phyloP scores from a whole-genome alignment of 169 alveolate species.

The Plasmodium sp. region DNA sequence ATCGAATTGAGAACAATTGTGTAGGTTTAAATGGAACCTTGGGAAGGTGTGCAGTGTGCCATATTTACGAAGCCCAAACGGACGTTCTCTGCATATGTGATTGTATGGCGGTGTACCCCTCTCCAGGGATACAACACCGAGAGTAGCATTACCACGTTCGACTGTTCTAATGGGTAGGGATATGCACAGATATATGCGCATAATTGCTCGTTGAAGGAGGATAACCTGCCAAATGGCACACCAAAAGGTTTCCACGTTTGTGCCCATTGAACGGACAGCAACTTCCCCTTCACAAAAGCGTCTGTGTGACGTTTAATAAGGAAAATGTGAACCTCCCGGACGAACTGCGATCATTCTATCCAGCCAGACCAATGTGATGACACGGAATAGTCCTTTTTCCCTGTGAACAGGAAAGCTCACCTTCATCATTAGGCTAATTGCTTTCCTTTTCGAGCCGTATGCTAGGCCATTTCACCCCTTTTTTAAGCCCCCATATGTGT shows the following conservation, averaged over 20 bases:
- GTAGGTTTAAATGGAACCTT: neutral
- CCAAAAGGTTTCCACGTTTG: neutral
- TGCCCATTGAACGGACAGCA: neutral
- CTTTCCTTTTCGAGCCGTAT: neutral
- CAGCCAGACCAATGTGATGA: neutral
- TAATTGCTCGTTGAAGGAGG: neutral
- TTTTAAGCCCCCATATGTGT: neutral
- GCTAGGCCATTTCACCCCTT: neutral
- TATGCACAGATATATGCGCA: neutral
- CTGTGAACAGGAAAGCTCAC: neutral
- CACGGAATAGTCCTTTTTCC: neutral
- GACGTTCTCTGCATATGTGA: neutral
- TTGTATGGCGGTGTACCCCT: neutral
- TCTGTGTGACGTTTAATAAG: neutral
- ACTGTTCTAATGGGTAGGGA: neutral
- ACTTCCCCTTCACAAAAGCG: neutral
- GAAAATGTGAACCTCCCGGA: neutral
- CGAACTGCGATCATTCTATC: neutral
- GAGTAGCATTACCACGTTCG: neutral
- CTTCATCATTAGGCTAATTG: neutral
- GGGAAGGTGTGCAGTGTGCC: neutral
- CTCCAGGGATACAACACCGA: neutral
- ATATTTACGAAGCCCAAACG: neutral
- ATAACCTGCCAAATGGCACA: neutral
- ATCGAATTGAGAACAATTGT: neutral